Percentiles rank a stretch among this genome's conserved stretches.
phyloP scores from a whole-genome alignment of 2,329 filamentous ascomycete genomes.

The Fusarium torulosum region DNA sequence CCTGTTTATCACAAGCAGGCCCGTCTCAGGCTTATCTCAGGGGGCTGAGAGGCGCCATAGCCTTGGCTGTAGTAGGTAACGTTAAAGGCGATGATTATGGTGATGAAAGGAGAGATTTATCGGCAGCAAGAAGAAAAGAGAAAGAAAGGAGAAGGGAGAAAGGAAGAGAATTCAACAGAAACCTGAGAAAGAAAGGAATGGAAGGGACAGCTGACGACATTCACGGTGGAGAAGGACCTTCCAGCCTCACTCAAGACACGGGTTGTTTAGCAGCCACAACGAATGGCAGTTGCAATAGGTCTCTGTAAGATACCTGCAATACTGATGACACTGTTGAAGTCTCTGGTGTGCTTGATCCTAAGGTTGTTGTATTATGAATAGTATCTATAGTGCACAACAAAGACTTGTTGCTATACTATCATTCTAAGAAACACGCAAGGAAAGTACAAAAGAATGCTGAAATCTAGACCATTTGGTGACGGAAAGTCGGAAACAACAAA shows the following conservation, averaged over 20 bases:
- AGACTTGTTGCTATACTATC: neutral
- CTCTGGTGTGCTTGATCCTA: neutral
- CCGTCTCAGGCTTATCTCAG: neutral
- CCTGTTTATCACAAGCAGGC: neutral
- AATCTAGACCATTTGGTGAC: neutral
- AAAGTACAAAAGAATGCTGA: neutral
- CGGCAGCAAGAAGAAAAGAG: neutral
- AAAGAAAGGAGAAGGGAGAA: neutral
- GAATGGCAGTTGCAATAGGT: neutral
- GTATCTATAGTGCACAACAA: neutral
- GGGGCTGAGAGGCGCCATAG: neutral
- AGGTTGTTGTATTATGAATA: neutral
- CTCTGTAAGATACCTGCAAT: neutral
- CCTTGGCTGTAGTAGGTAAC: neutral
- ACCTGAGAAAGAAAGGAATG: neutral
- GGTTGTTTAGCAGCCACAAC: constrained; percentile 6
- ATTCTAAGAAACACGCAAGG: neutral
- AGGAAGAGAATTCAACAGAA: neutral
- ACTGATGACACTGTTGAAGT: neutral
- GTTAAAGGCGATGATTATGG: neutral
- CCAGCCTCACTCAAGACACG: constrained; percentile 8
- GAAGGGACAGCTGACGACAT: constrained; percentile 20
- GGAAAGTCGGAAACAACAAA: neutral
- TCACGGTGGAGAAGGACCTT: constrained; percentile 26
- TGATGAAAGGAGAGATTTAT: neutral